Evolutionary conservation across 805 yeast genomes (phyloP), one percentile per base, ranked within the genome.

Genomic region (Scheffersomyces coipomensis): DNA sequence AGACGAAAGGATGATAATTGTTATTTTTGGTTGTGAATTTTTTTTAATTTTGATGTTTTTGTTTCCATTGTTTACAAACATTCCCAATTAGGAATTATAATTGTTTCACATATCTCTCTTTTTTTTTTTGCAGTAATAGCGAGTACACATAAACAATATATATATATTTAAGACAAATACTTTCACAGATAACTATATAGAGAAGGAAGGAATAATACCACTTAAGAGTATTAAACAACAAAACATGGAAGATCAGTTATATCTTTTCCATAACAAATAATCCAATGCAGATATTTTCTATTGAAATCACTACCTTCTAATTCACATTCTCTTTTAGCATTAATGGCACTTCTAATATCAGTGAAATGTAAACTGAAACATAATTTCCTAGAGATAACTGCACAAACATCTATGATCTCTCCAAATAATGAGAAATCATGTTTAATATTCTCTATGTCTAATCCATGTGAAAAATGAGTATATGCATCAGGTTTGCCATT

Each of bases 181-280:
- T 22, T 11, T 22, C 11, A n/a, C n/a, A n/a, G n/a, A n/a, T n/a
- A n/a, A n/a, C n/a, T n/a, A n/a, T n/a, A n/a, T n/a, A n/a, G n/a
- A n/a, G n/a, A n/a, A n/a, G n/a, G n/a, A 8, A 13, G 11, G 15
- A 25, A 25, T 25, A 25, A 25, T 11, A 7, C 5, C 8, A 13
- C 15, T 6, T 12, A 8, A 25, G 29, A 27, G 13, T n/a, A 9
- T 30, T 33, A 53, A 16, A 49, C 19, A 15, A 41, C 46, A 33
- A 46, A 48, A 59, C 82, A 73, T 4, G 81, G 79, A 41, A 59
- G 67, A 47, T 84, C 89, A 5, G 86, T 70, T 1, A 77, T 75
- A 56, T 86, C 95, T 32, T 71, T 73, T 0, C 84, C 86, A 47
- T 77, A 86, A 79, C 81, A 75, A 1, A 82, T 60, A 6, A 68